phyloP scores from a whole-genome alignment of 1,139 yeast species.

The Pichia sp. region DNA sequence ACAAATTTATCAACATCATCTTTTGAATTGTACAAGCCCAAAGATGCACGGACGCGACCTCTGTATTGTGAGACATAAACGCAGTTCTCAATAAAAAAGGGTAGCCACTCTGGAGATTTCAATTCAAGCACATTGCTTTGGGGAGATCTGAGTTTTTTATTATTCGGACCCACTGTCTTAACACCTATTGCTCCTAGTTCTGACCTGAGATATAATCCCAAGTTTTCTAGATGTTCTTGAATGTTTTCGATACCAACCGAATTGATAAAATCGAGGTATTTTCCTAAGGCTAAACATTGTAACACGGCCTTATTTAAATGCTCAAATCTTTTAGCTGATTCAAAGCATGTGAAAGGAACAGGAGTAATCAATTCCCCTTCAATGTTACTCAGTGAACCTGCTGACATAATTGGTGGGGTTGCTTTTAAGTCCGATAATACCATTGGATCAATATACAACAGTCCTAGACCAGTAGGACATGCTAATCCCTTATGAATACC shows the following conservation, averaged over 20 bases:
- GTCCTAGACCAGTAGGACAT: slow-evolving; percentile 10
- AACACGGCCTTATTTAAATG: slow-evolving; percentile 7
- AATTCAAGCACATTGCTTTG: slow-evolving; percentile 5
- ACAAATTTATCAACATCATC: slow-evolving; percentile 7
- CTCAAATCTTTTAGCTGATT: slow-evolving; percentile 3
- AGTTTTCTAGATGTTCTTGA: neutral
- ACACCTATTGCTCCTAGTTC: slow-evolving; percentile 2
- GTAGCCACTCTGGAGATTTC: neutral
- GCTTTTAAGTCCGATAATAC: neutral
- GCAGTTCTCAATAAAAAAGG: neutral
- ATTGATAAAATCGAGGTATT: slow-evolving; percentile 4
- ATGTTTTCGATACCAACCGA: neutral
- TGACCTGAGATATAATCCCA: slow-evolving; percentile 3
- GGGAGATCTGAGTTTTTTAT: neutral
- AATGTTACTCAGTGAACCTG: neutral
- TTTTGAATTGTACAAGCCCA: slow-evolving; percentile 1
- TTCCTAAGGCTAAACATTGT: slow-evolving; percentile 8
- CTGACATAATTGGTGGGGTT: slow-evolving; percentile 5
- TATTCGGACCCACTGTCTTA: slow-evolving; percentile 2
- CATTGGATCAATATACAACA: slow-evolving; percentile 3
- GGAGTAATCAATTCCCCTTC: neutral
- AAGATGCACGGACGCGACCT: slow-evolving; percentile 3
- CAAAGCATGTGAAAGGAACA: slow-evolving; percentile 1
- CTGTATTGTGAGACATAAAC: slow-evolving; percentile 7
- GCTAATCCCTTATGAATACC: slow-evolving; percentile 9